These are phyloP conservation scores for Ceratocystis colombiana DNA, from an alignment of 2,329 filamentous ascomycete genomes.

Conservation along the genomic window DNA sequence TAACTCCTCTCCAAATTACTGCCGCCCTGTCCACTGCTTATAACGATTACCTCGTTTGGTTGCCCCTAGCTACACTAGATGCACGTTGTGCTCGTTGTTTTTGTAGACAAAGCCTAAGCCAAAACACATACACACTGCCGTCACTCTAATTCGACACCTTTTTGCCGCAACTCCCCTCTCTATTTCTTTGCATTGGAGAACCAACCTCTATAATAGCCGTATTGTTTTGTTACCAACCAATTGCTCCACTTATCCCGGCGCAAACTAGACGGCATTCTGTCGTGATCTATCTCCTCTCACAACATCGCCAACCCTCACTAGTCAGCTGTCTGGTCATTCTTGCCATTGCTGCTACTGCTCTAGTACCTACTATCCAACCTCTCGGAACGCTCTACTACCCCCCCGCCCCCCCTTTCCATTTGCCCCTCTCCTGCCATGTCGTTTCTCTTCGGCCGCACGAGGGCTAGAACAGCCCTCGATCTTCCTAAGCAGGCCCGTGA, in stretches of 20 bases:
- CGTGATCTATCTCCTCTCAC: background rate
- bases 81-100: background rate
- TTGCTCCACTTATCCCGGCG: background rate
- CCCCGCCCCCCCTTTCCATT: background rate
- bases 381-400: background rate
- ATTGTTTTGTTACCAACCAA: background rate
- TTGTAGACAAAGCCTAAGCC: background rate
- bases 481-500: constrained; percentile 43
- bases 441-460: constrained; percentile 47
- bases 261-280: background rate
- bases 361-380: background rate
- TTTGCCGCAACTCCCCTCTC: background rate
- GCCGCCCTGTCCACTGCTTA: background rate
- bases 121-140: background rate
- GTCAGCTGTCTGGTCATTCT: no score
- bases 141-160: background rate
- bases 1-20: background rate
- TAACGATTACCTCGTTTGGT: background rate
- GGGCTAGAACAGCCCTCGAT: constrained; percentile 44
- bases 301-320: background rate
- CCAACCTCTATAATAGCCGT: background rate
- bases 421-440: constrained; percentile 35
- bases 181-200: background rate
- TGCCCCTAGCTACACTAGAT: constrained; percentile 4
- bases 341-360: background rate